Evolutionary conservation across 2,329 filamentous ascomycete genomes (phyloP), one percentile per base, ranked within the genome.

Genomic region (Talaromyces sp.): DNA sequence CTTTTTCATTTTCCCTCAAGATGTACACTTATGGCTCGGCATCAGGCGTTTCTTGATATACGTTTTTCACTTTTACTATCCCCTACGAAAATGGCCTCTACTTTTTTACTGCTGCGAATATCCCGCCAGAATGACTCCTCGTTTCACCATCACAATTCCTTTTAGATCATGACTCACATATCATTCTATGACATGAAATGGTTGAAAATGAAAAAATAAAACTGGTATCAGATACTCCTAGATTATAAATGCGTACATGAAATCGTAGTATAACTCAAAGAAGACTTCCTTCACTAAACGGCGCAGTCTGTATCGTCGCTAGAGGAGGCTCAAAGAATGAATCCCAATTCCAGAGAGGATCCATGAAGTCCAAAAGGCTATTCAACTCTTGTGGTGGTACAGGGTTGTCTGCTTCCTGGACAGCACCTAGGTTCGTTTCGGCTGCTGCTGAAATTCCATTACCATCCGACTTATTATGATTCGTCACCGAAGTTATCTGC

Each of bases 1-100:
- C 9, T 39, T 13, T 52, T 45, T 48, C 10, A 22, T 43, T 39
- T 47, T 9, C 39, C 35, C 22, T 16, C 35, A 62, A 54, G 24
- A 54, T 63, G 64, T 66, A 66, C 41, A 66, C 64, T 63, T 66
- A 66, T 60, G 43, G 47, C 54, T 65, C 41, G 54, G 58, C 47
- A 60, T 19, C 37, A 52, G 64, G 64, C 64, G 64, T 65, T 65
- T 54, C 11, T 61, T 48, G 24, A 45, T 60, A 41, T 60, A 35
- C 31, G 6, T 50, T 61, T 47, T 4, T 43, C 24, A 43, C 50
- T 45, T 50, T 27, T 47, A 16, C 9, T 50, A 24, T 14, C 7
- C 37, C 27, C 31, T 41, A 60, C 45, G 45, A 59, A 33, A 41
- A 24, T 59, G 54, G 50, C 19, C 39, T 27, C 14, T 22, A 22